These are phyloP conservation scores for Hymenoscyphus occultus DNA, from an alignment of 2,329 filamentous ascomycete species.

Conservation along the genomic window DNA sequence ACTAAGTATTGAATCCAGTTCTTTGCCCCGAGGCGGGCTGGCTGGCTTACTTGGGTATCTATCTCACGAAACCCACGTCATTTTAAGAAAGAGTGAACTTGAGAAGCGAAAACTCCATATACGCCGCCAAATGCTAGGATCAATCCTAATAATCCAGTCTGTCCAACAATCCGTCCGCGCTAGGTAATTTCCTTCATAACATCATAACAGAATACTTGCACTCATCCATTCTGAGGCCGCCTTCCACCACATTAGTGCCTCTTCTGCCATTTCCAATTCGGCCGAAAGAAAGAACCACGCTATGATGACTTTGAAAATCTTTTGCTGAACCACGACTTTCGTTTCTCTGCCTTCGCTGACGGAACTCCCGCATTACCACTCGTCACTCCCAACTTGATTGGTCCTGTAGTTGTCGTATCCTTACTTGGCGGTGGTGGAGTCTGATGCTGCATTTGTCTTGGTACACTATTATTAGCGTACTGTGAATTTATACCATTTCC, in stretches of 20 bases:
- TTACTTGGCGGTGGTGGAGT: conserved; percentile 28
- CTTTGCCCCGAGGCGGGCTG: not conserved
- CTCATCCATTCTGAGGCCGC: not conserved
- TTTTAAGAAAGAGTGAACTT: not conserved
- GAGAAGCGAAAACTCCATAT: not conserved
- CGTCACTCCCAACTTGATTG: conserved; percentile 33
- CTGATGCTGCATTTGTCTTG: conserved; percentile 19
- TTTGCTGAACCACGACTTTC: conserved; percentile 85
- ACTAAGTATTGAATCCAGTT: not conserved
- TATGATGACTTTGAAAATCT: conserved; percentile 64
- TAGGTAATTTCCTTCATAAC: conserved; percentile 11
- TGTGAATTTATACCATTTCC: conserved; percentile 37
- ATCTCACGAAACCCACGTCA: not conserved
- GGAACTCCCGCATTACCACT: conserved; percentile 23
- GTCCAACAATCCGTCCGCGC: conserved; percentile 2
- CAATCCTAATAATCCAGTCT: conserved; percentile 8
- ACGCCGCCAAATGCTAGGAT: conserved; percentile 5
- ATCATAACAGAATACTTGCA: conserved; percentile 10
- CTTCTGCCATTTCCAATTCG: not conserved
- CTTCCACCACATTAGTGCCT: conserved; percentile 9
- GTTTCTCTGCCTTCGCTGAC: conserved; percentile 56
- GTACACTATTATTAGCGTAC: conserved; percentile 23
- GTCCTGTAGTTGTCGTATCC: conserved; percentile 20
- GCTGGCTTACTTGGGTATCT: not conserved
- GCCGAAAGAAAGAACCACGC: not conserved